Base-by-base conservation (phyloP, 202 grass and related monocot species). In the Brachypodium distachyon region DNA sequence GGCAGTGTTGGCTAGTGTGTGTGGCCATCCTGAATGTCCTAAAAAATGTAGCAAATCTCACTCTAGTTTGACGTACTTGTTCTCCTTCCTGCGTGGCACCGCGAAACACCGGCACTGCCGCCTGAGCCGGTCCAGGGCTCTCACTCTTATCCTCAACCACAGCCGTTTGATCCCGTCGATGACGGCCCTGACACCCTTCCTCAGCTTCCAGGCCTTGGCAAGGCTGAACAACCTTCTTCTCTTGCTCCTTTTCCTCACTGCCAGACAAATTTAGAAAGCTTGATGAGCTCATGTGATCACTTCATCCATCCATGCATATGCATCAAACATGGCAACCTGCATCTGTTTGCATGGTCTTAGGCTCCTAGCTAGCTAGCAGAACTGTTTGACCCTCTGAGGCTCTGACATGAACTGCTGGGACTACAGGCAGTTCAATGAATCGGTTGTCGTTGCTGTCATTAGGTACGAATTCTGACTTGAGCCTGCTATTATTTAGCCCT, bases 81-180 rank as follows among this genome's bases (percentile, higher is more conserved):
- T 55, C 63, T 28, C 25, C 29, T 64, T 75, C 32, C 67, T 69
- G 39, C 47, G 77, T 32, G 82, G 79, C 34, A 27, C 46, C 10
- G 76, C 44, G 43, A 98, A 91, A 57, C 91, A 98, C 37, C 48
- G 70, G 33, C 77, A 86, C 4, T 81, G 74, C 77, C 76, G 34
- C 67, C 75, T 63, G 39, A 94, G 46, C 47, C 78, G 76, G 64
- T 78, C 73, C 55, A 98, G 70, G 3, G 74, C 83, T 25, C 68
- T 77, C 34, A 94, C 88, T 78, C 79, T 86, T 80, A 94, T 81
- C 73, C 87, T 46, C 62, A 23, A 82, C 27, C 80, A 72, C 63
- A 98, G 66, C 58, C 80, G 74, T 54, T 84, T 88, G 52, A 98
- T 82, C 78, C 86, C 66, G 69, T 90, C 83, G 2, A 77, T 22